A percentile compares a stretch with the other conserved stretches of the same genome.
phyloP scores from a whole-genome alignment of 192 early-diverging fungal species.

The Coemansia erecta region DNA sequence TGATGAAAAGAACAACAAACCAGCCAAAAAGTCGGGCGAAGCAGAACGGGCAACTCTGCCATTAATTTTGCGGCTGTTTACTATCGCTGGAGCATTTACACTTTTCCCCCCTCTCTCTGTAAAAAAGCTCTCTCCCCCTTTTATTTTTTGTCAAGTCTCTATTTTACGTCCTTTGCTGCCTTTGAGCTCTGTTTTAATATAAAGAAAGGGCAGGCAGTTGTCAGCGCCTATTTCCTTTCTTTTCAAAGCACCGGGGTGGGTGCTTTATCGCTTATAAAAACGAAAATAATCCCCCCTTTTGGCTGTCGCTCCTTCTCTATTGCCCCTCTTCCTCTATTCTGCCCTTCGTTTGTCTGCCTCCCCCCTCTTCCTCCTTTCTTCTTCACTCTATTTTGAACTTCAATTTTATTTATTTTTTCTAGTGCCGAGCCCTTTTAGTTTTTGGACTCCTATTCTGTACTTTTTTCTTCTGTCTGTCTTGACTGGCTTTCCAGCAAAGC shows the following conservation, averaged over 20 bases:
- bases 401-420: slow-evolving; percentile 4
- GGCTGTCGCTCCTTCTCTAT: neutral
- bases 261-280: neutral
- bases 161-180: neutral
- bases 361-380: neutral
- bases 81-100: too few relatives aligned
- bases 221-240: slow-evolving; percentile 2
- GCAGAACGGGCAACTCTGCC: too few relatives aligned
- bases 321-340: neutral
- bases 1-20: too few relatives aligned
- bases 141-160: neutral
- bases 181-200: neutral
- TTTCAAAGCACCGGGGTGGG: neutral
- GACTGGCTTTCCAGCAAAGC: too few relatives aligned
- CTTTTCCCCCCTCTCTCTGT: too few relatives aligned
- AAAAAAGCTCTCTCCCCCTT: neutral
- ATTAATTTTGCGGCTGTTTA: too few relatives aligned
- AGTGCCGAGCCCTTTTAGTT: neutral
- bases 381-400: neutral
- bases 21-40: too few relatives aligned
- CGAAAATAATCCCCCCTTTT: neutral
- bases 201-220: neutral
- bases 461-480: too few relatives aligned
- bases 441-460: too few relatives aligned
- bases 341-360: slow-evolving; percentile 1